Conservation (phyloP, 2,329 filamentous ascomycete genomes). For the Clarireedia sp. region DNA sequence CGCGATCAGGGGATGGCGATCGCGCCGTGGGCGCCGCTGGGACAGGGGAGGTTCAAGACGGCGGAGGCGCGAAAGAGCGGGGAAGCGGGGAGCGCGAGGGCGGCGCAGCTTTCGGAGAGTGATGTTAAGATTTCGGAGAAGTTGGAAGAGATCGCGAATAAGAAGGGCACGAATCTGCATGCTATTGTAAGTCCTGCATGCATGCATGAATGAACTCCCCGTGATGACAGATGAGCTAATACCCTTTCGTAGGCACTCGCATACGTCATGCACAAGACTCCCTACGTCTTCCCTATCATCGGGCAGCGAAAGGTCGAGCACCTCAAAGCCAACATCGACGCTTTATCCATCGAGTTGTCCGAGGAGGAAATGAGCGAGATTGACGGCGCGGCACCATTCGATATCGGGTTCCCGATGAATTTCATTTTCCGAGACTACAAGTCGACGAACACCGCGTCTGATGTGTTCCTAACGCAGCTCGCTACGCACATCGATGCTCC, state of each 20-base stretch:
- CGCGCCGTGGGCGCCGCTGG: slow-evolving; percentile 47
- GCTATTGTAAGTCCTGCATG: too few species aligned
- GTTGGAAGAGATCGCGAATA: slow-evolving; percentile 50
- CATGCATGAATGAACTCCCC: too few species aligned
- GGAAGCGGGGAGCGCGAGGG: slow-evolving; percentile 27
- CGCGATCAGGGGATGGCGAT: slow-evolving; percentile 49
- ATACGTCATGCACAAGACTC: slow-evolving; percentile 65
- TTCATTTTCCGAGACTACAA: slow-evolving; percentile 31
- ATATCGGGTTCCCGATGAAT: slow-evolving; percentile 58
- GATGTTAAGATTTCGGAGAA: slow-evolving; percentile 36
- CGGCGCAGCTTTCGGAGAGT: slow-evolving; percentile 35
- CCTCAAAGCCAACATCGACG: slow-evolving; percentile 61
- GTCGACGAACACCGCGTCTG: too few species aligned
- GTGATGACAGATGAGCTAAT: too few species aligned
- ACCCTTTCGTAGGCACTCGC: slow-evolving; percentile 51
- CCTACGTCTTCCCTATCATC: slow-evolving; percentile 66
- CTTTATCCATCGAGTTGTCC: slow-evolving; percentile 51
- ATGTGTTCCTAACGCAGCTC: too few species aligned
- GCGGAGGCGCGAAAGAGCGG: slow-evolving; percentile 27
- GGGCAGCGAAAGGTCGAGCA: slow-evolving; percentile 64
- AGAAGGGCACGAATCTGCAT: slow-evolving; percentile 37
- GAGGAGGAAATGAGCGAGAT: slow-evolving; percentile 58
- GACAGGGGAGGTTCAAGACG: slow-evolving; percentile 42
- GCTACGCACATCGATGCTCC: too few species aligned
- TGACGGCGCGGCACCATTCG: slow-evolving; percentile 53